These are phyloP conservation scores for Parathielavia appendiculata DNA, from an alignment of 495 filamentous ascomycete genomes.

Conservation along the genomic window DNA sequence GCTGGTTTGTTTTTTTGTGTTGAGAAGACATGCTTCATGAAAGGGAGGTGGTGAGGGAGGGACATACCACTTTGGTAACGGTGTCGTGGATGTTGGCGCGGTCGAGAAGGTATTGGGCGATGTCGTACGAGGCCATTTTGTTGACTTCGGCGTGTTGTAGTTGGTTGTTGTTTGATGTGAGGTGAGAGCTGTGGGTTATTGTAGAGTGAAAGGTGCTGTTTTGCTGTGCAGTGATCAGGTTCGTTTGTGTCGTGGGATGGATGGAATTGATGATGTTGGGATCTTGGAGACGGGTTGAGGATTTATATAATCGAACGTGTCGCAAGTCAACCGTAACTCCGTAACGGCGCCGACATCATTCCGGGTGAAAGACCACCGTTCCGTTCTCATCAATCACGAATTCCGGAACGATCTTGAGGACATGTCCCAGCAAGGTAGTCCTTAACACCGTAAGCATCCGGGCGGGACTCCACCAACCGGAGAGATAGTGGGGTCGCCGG, in stretches of 20 bases:
- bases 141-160: neutral
- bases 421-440: neutral
- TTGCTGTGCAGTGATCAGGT: no score
- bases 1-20: constrained; percentile 8
- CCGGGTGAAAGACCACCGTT: no score
- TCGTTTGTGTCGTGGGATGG: neutral
- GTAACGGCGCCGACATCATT: no score
- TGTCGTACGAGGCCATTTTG: constrained; percentile 24
- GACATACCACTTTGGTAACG: constrained; percentile 22
- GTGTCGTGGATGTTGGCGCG: constrained; percentile 34
- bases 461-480: neutral
- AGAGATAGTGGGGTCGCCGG: neutral
- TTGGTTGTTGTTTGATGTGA: no score
- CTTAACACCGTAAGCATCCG: neutral
- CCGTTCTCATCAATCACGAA: no score
- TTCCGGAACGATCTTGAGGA: no score
- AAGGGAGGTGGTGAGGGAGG: neutral
- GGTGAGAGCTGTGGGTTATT: no score
- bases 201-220: no score
- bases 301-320: no score
- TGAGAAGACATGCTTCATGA: neutral
- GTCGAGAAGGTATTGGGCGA: constrained; percentile 30
- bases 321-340: no score
- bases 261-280: no score
- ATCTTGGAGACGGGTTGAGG: no score